A percentile compares a stretch with the other conserved stretches of the same genome.
Conservation (phyloP, 2,329 filamentous ascomycete genomes). For the Trichothecium roseum region DNA sequence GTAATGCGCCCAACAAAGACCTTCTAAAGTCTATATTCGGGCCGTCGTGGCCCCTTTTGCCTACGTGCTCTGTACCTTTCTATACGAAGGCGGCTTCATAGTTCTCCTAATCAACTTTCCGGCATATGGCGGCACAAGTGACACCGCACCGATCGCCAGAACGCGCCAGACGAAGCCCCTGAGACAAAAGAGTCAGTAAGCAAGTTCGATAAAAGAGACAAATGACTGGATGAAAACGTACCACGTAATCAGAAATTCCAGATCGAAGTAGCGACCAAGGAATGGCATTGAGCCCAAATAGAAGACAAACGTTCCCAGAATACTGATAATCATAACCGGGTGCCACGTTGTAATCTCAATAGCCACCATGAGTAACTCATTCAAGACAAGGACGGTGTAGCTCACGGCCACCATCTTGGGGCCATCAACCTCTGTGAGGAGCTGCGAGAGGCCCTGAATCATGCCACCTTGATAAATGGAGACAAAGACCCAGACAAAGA, state of each 20-base stretch:
- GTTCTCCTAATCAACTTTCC: constrained; percentile 76
- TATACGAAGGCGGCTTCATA: constrained; percentile 85
- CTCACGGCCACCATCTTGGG: constrained; percentile 77
- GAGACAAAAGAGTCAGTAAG: constrained; percentile 6
- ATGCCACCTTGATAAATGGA: constrained; percentile 91
- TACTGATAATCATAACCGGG: constrained; percentile 75
- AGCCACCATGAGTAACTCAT: constrained; percentile 95
- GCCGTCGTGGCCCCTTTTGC: constrained; percentile 13
- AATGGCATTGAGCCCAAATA: constrained; percentile 81
- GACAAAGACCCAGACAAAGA: constrained; percentile 93
- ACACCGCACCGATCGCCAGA: constrained; percentile 66
- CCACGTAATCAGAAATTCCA: constrained; percentile 64
- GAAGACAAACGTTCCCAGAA: constrained; percentile 72
- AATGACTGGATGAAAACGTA: constrained; percentile 24
- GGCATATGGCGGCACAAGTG: constrained; percentile 76
- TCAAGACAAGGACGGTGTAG: constrained; percentile 85
- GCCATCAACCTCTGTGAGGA: constrained; percentile 70
- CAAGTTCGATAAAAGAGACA: neutral
- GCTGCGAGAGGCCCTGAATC: constrained; percentile 88
- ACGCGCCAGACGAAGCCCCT: constrained; percentile 87
- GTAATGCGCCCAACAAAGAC: too few relatives aligned
- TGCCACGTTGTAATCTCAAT: constrained; percentile 98
- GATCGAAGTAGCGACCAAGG: constrained; percentile 79
- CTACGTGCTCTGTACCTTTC: constrained; percentile 72
- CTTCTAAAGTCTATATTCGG: too few relatives aligned